Evolutionary conservation across 2,329 filamentous ascomycete genomes (phyloP).

Genomic region (Fusarium redolens): DNA sequence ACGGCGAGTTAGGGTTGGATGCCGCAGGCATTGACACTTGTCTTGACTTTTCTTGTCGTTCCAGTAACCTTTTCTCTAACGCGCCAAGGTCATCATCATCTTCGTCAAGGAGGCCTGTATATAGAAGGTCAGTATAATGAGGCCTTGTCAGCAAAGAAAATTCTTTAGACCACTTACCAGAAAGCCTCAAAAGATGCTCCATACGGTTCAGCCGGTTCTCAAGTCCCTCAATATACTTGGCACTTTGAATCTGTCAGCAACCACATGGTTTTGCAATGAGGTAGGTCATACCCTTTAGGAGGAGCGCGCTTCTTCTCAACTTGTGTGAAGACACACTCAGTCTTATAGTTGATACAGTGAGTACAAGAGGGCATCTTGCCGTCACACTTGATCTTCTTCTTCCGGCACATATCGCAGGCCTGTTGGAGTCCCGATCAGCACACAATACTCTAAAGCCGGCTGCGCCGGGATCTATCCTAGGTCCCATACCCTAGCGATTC

Average conservation of each 20-base stretch:
- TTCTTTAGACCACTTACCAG: conserved; percentile 61
- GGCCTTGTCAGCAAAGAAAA: not conserved
- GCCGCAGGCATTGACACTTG: conserved; percentile 59
- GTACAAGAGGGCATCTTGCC: conserved; percentile 95
- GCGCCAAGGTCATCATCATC: conserved; percentile 90
- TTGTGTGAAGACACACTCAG: conserved; percentile 95
- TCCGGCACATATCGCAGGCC: conserved; percentile 97
- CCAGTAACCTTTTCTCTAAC: conserved; percentile 79
- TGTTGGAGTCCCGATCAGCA: conserved; percentile 50
- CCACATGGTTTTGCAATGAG: not conserved
- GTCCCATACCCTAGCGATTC: conserved; percentile 82
- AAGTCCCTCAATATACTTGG: conserved; percentile 97
- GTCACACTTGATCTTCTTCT: conserved; percentile 98
- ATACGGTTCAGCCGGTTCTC: conserved; percentile 96
- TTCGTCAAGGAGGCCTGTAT: conserved; percentile 79
- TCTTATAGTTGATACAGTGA: conserved; percentile 98
- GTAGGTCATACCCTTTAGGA: conserved; percentile 82
- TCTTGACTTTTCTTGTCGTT: conserved; percentile 65
- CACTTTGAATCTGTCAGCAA: conserved; percentile 62
- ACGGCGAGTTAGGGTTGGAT: conserved; percentile 65
- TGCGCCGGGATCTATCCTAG: not conserved
- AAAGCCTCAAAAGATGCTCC: conserved; percentile 89
- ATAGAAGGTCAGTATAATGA: conserved; percentile 13
- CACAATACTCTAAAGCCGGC: not conserved
- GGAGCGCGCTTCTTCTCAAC: conserved; percentile 99